phyloP scores from a whole-genome alignment of 1,284 basidiomycete species.

The Ganoderma leucocontextum region DNA sequence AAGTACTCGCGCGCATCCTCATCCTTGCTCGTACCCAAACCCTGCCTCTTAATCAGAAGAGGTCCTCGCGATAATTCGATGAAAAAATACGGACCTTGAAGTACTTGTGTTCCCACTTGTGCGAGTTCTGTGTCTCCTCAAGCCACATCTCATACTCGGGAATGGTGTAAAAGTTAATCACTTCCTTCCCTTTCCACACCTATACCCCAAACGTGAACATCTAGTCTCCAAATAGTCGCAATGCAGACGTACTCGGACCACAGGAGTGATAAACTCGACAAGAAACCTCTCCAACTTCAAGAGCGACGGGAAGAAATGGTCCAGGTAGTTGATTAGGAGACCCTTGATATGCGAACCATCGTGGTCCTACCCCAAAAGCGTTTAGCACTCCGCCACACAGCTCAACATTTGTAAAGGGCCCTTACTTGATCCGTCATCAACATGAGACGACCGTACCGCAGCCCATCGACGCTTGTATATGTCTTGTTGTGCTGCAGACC shows the following conservation, averaged over 20 bases:
- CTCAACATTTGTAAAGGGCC: background rate
- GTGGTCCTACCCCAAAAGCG: constrained; percentile 79
- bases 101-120: constrained; percentile 94
- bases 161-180: constrained; percentile 95
- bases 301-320: constrained; percentile 96
- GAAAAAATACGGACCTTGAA: constrained; percentile 77
- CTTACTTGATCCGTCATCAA: constrained; percentile 99
- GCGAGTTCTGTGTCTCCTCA: constrained; percentile 79
- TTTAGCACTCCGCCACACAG: background rate
- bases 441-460: constrained; percentile 97
- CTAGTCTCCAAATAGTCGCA: background rate
- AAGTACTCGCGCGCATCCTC: constrained; percentile 95
- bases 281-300: constrained; percentile 93
- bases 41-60: constrained; percentile 54
- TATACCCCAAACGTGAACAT: constrained; percentile 36
- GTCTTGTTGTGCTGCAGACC: constrained; percentile 95
- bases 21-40: constrained; percentile 94
- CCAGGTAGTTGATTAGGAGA: constrained; percentile 97
- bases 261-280: constrained; percentile 98
- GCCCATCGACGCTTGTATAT: constrained; percentile 74
- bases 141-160: constrained; percentile 97
- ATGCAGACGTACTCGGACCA: constrained; percentile 82
- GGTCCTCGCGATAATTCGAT: background rate
- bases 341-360: constrained; percentile 99
- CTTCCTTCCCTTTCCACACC: constrained; percentile 85